Evolutionary conservation across 495 filamentous ascomycete species (phyloP), one percentile per base, ranked within the genome.

Genomic region (Lasiosphaeriaceae sp.): DNA sequence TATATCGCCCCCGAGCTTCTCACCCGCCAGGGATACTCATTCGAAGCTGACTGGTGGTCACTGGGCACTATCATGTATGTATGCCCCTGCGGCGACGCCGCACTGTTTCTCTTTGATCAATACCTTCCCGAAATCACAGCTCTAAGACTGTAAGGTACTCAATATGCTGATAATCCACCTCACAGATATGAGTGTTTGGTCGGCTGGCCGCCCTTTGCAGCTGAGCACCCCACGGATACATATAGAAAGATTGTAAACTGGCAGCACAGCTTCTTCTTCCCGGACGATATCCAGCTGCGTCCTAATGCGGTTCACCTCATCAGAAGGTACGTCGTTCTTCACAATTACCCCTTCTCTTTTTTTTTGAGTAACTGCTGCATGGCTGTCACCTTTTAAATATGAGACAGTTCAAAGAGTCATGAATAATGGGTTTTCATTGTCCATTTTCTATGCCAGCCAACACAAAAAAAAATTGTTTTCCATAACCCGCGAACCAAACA

Each of bases 181-280:
- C 26, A 9, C 26, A 31, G 26, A 31, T 31, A 31, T 64, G 94
- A 98, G 71, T 98, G 94, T 77, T 83, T 97, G 48, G 91, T 98
- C 56, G 94, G 94, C 54, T 98, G 94, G 94, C 94, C 94, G 52
- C 94, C 94, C 6, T 98, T 98, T 84, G 97, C 95, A 65, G 94
- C 93, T 23, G 94, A 97, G 71, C 94, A 97, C 64, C 87, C 89
- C 37, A 91, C 92, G 66, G 94, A 98, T 65, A 97, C 94, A 3
- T 98, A 98, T 73, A 88, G 92, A 44, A 98, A 98, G 81, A 98
- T 98, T 65, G 90, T 98, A 59, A 95, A 97, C 76, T 98, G 94
- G 94, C 84, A 88, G 24, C 86, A 95, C 54, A 89, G 91, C 47
- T 80, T 98, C 2, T 96, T 96, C 74, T 97, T 98, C 82, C 94